Conservation (phyloP, 2,329 filamentous ascomycete genomes). For the Camillea tinctor region DNA sequence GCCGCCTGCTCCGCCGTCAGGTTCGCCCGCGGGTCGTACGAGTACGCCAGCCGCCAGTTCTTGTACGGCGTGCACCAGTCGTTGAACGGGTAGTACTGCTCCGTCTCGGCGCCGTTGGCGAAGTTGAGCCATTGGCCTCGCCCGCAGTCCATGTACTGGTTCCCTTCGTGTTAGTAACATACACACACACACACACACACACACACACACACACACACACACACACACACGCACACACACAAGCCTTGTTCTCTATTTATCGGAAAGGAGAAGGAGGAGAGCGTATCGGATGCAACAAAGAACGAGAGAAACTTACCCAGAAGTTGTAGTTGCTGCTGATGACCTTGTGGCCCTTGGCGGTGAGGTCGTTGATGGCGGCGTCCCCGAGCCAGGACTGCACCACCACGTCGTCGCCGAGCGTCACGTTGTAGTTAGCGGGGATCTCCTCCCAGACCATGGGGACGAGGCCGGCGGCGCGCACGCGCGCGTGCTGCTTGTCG, state of each 20-base stretch:
- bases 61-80: slow-evolving; percentile 82
- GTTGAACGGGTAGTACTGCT: slow-evolving; percentile 63
- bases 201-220: too few species aligned
- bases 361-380: slow-evolving; percentile 58
- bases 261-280: background rate
- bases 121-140: slow-evolving; percentile 78
- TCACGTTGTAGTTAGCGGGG: slow-evolving; percentile 74
- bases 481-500: slow-evolving; percentile 64
- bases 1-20: slow-evolving; percentile 61
- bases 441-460: slow-evolving; percentile 91
- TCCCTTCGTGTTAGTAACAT: slow-evolving; percentile 17
- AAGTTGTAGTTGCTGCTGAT: slow-evolving; percentile 75
- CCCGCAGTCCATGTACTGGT: slow-evolving; percentile 78
- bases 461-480: slow-evolving; percentile 62
- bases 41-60: slow-evolving; percentile 79
- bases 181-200: too few species aligned
- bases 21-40: slow-evolving; percentile 69
- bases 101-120: slow-evolving; percentile 51
- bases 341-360: slow-evolving; percentile 64
- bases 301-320: slow-evolving; percentile 55
- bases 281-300: background rate
- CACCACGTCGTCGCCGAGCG: slow-evolving; percentile 66
- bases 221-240: too few species aligned
- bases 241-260: slow-evolving; percentile 12
- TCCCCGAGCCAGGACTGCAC: slow-evolving; percentile 77